A percentile compares a stretch with the other conserved stretches of the same genome.
phyloP scores from a whole-genome alignment of 441 rosid species.

The Brassica balearica region DNA sequence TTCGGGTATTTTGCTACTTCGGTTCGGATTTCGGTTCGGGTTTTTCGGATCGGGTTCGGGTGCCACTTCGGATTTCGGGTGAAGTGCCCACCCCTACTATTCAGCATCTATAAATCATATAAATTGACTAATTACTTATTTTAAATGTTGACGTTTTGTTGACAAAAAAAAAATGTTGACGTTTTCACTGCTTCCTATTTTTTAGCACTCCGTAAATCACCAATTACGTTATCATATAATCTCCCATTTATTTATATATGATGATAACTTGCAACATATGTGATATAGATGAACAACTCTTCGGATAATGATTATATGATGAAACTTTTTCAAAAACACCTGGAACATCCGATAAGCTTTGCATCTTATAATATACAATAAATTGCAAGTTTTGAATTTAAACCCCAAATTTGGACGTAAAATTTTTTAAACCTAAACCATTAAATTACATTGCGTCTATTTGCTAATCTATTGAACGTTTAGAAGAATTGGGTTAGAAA shows the following conservation, averaged over 20 bases:
- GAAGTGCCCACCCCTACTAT: no score
- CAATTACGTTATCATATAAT: not conserved
- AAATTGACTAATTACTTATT: conserved; percentile 28
- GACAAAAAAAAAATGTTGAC: conserved; percentile 28
- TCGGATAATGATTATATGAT: no score
- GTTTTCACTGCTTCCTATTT: conserved; percentile 34
- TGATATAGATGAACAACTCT: not conserved
- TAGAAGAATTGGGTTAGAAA: not conserved
- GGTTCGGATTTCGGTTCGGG: no score
- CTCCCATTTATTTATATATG: no score
- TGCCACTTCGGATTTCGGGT: no score
- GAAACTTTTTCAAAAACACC: not conserved
- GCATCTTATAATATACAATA: not conserved
- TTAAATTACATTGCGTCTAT: not conserved
- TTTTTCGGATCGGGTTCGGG: no score
- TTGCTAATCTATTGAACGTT: not conserved
- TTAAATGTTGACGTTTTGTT: conserved; percentile 27
- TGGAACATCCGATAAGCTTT: not conserved
- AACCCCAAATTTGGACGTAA: no score
- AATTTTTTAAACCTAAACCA: not conserved
- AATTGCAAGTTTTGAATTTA: no score
- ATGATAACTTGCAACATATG: not conserved
- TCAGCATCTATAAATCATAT: conserved; percentile 23
- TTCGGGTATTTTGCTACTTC: no score
- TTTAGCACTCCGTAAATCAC: not conserved